Evolutionary conservation across 352 stramenopile genomes (phyloP), one percentile per base, ranked within the genome.

Genomic region (Phytophthora idaei): DNA sequence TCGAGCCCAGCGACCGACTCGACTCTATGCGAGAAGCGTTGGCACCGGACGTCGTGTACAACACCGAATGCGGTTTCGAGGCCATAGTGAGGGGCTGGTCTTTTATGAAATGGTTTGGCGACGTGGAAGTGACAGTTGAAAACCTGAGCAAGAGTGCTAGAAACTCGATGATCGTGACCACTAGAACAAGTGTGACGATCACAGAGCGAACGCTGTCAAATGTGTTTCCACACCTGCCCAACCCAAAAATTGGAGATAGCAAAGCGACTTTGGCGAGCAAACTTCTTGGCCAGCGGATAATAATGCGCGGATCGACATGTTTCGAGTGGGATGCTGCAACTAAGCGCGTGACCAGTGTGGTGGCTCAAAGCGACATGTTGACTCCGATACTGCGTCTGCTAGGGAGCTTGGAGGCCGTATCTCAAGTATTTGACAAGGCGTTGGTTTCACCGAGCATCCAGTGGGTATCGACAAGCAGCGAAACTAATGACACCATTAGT

Each of bases 221-320:
- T 47, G 41, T 54, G 8, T 61, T 61, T 27, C 44, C 55, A 2
- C 55, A 61, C 21, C 17, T 61, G 4, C 41, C 27, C n/a, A 47
- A 27, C 41, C 27, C 41, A 0, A 37, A 37, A 1, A 46, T 21
- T 21, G 21, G 21, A 21, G 21, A 21, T 21, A 21, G 8, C 25
- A 5, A 44, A n/a, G 21, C 3, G 1, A 7, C 5, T 12, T 10
- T 61, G 44, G 44, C 28, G 2, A 36, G 34, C 10, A 61, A 53
- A 53, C 39, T 61, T 32, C 27, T 32, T 9, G 44, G 31, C 6
- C 42, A 61, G 21, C 55, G 31, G 10, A 15, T 61, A 34, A 25
- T 36, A 21, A 53, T 61, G 44, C 14, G n/a, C 4, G 55, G 55
- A 10, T 54, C 31, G 29, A 34, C 45, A 32, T 15, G 44, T 21